A percentile compares a stretch with the other conserved stretches of the same genome.
Conservation (phyloP, 768 basidiomycete genomes). For the Sarcodon aspratus region DNA sequence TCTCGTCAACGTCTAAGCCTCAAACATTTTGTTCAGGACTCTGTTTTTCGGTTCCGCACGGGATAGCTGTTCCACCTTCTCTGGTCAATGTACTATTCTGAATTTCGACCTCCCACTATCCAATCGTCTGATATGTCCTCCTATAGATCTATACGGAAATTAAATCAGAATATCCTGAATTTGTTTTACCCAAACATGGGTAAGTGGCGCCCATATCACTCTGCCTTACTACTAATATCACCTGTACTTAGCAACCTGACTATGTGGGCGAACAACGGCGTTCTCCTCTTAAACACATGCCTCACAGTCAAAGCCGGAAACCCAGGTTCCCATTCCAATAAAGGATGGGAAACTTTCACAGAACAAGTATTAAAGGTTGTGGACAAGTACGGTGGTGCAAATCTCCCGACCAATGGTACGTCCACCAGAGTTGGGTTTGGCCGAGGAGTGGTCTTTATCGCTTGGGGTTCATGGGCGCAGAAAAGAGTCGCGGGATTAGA, state of each 20-base stretch:
- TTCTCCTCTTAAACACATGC: conserved; percentile 86
- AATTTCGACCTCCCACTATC: no score
- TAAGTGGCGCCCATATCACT: conserved; percentile 24
- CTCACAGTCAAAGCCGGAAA: conserved; percentile 71
- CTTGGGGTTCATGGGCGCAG: conserved; percentile 83
- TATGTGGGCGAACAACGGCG: conserved; percentile 75
- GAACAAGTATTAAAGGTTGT: conserved; percentile 71
- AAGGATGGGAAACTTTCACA: conserved; percentile 90
- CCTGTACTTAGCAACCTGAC: conserved; percentile 52
- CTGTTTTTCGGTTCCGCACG: conserved; percentile 83
- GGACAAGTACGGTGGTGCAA: conserved; percentile 65
- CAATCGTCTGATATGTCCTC: not conserved
- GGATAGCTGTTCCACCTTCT: conserved; percentile 69
- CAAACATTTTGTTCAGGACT: conserved; percentile 37
- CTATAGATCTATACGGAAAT: conserved; percentile 81
- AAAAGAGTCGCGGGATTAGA: conserved; percentile 73
- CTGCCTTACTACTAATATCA: conserved; percentile 1
- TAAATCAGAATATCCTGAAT: conserved; percentile 69
- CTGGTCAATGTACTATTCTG: conserved; percentile 50
- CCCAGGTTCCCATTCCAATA: conserved; percentile 73
- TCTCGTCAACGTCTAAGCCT: not conserved
- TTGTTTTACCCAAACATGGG: conserved; percentile 77
- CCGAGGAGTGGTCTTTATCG: conserved; percentile 76
- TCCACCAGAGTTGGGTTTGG: conserved; percentile 39
- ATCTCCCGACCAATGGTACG: conserved; percentile 31